phyloP scores from a whole-genome alignment of 2,329 filamentous ascomycete genomes.

The Teratosphaeria pseudoeucalypti region DNA sequence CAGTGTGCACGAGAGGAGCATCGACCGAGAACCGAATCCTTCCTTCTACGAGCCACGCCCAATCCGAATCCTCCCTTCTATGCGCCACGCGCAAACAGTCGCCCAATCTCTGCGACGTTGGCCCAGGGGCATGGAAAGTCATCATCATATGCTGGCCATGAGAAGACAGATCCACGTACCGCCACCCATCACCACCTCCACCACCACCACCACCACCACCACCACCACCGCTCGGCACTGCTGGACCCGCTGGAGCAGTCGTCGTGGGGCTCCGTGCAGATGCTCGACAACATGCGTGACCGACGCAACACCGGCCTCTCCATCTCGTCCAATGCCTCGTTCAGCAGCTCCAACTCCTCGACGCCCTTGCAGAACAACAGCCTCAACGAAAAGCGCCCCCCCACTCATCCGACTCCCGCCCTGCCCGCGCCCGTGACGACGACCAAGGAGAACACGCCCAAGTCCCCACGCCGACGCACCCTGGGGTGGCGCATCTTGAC shows the following conservation, averaged over 20 bases:
- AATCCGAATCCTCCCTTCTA: background rate
- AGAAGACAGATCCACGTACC: background rate
- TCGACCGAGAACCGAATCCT: background rate
- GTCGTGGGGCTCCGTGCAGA: background rate
- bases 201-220: no score
- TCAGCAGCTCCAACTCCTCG: constrained; percentile 58
- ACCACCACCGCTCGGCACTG: background rate
- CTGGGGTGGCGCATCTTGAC: constrained; percentile 5
- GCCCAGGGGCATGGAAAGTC: background rate
- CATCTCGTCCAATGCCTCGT: constrained; percentile 49
- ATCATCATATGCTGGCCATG: background rate
- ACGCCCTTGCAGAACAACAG: constrained; percentile 52
- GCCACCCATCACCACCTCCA: no score
- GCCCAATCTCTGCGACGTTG: background rate
- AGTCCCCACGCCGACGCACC: constrained; percentile 4
- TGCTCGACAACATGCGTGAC: constrained; percentile 30
- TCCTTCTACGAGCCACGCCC: background rate
- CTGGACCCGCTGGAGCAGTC: background rate
- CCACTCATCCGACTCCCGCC: constrained; percentile 11
- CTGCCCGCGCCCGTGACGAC: constrained; percentile 14
- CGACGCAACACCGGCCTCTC: constrained; percentile 38
- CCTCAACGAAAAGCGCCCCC: constrained; percentile 47
- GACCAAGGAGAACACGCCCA: constrained; percentile 11
- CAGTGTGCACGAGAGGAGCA: background rate
- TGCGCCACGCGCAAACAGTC: background rate